Conservation (phyloP, 371 early-diverging fungal genomes). For the Coemansia sp. region DNA sequence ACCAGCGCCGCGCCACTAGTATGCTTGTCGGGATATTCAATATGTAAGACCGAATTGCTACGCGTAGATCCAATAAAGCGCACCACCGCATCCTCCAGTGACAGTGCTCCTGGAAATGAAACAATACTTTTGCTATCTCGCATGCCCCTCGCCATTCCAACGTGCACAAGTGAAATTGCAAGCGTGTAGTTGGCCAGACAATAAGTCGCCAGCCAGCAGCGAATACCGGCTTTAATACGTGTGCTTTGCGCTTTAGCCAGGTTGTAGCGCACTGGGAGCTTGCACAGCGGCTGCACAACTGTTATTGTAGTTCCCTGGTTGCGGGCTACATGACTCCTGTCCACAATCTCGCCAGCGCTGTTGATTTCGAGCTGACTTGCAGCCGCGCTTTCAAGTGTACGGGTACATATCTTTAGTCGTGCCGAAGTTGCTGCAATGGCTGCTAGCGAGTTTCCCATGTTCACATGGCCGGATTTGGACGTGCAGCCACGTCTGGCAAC, state of each 20-base stretch:
- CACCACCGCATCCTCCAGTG: conserved; percentile 6
- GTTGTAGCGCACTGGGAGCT: conserved; percentile 29
- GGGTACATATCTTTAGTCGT: conserved; percentile 21
- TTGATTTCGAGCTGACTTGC: conserved; percentile 16
- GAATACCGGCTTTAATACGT: conserved; percentile 13
- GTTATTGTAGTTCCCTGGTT: conserved; percentile 23
- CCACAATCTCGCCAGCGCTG: not conserved
- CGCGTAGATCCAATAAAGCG: conserved; percentile 6
- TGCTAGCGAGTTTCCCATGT: conserved; percentile 20
- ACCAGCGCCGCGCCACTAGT: not conserved
- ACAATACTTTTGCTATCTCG: not conserved
- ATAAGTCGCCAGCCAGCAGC: conserved; percentile 19
- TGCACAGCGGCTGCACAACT: conserved; percentile 28
- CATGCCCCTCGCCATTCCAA: not conserved
- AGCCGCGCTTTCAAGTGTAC: not conserved
- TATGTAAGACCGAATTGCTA: not conserved
- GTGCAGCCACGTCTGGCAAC: conserved; percentile 24
- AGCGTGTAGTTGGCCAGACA: conserved; percentile 25
- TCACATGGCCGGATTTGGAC: conserved; percentile 5
- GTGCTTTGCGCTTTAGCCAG: conserved; percentile 20
- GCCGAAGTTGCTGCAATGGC: conserved; percentile 19
- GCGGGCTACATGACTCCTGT: conserved; percentile 12
- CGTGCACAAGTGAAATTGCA: conserved; percentile 1
- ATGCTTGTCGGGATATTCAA: not conserved
- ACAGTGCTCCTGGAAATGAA: conserved; percentile 4